Conservation (phyloP, 306 rosid species). For the Prunus armeniaca region DNA sequence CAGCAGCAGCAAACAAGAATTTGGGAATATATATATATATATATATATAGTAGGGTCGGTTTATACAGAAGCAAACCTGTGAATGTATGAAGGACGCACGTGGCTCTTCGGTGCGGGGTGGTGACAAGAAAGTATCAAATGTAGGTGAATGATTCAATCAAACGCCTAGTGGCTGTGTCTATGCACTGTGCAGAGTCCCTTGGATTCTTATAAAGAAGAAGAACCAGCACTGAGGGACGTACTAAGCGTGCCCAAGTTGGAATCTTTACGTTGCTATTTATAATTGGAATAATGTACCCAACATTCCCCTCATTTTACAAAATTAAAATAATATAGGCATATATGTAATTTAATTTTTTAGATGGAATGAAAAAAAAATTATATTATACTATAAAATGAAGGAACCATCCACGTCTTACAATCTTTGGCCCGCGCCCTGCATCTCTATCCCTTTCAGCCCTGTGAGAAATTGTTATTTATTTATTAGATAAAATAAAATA, state of each 20-base stretch:
- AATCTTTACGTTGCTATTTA: neutral
- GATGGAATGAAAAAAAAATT: too few species aligned
- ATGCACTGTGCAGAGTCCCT: neutral
- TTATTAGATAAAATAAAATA: neutral
- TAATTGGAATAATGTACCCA: neutral
- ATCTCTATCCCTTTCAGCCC: neutral
- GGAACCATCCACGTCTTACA: neutral
- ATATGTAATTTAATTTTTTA: too few species aligned
- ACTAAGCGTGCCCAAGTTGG: neutral
- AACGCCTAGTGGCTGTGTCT: neutral
- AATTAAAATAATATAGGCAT: too few species aligned
- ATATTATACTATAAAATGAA: neutral
- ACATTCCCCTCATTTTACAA: neutral
- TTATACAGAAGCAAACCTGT: conserved; percentile 6
- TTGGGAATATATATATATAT: neutral
- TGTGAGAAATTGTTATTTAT: neutral
- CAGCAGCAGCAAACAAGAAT: neutral
- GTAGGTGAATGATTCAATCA: neutral
- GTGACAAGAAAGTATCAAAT: neutral
- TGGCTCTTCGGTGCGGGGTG: conserved; percentile 12
- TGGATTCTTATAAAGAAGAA: neutral
- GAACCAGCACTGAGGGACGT: neutral
- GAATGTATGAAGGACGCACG: conserved; percentile 18
- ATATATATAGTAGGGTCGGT: neutral
- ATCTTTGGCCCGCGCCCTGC: neutral